Percentiles rank a stretch among this genome's conserved stretches.
Conservation (phyloP, 2,329 filamentous ascomycete species). For the Whalleya microplaca region DNA sequence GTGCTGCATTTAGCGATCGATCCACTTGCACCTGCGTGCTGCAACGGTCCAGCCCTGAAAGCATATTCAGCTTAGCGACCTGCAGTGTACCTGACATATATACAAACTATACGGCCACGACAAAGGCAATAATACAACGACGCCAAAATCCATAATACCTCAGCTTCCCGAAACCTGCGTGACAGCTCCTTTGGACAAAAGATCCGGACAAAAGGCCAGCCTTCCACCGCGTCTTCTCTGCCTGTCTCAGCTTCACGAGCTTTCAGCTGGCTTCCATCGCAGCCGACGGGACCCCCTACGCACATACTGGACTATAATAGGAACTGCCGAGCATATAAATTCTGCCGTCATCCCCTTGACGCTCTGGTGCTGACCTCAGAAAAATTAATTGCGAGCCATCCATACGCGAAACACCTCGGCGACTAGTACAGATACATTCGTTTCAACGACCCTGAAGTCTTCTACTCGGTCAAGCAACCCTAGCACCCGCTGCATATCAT, state of each 20-base stretch:
- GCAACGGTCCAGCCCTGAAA: constrained; percentile 31
- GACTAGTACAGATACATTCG: constrained; percentile 15
- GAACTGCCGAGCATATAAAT: constrained; percentile 35
- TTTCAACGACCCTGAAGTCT: constrained; percentile 24
- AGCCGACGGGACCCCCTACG: constrained; percentile 13
- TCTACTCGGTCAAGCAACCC: constrained; percentile 34
- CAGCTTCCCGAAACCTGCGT: constrained; percentile 37
- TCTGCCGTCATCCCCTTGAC: constrained; percentile 36
- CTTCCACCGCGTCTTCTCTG: constrained; percentile 32
- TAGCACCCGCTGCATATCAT: constrained; percentile 33
- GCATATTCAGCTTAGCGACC: constrained; percentile 28
- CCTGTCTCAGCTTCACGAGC: constrained; percentile 34
- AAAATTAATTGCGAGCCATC: constrained; percentile 35
- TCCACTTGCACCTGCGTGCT: constrained; percentile 23
- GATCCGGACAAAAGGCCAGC: constrained; percentile 21
- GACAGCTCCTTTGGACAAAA: constrained; percentile 25
- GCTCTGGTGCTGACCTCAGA: constrained; percentile 41
- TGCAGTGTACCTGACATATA: constrained; percentile 35
- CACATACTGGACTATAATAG: constrained; percentile 19
- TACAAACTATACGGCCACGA: constrained; percentile 23
- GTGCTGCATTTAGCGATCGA: constrained; percentile 35
- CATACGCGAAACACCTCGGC: constrained; percentile 19
- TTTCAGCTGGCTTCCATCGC: constrained; percentile 20
- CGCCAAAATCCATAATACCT: constrained; percentile 35
- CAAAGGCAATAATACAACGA: constrained; percentile 35